Conservation (phyloP, 331 rosid genomes). For the Arachis monticola region DNA sequence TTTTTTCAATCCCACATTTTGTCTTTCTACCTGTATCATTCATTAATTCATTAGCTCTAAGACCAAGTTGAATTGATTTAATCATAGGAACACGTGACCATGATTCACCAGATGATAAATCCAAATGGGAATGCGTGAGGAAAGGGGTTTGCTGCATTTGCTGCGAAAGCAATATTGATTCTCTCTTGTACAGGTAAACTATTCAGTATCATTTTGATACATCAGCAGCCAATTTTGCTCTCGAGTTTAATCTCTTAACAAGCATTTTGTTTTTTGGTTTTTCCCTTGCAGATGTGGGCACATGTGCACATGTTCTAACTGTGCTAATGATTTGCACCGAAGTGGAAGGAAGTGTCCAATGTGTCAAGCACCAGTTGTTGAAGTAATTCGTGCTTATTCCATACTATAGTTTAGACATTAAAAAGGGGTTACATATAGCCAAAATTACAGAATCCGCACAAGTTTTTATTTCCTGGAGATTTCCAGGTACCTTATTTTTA, state of each 20-base stretch:
- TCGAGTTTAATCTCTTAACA: constrained; percentile 15
- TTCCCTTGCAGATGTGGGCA: constrained; percentile 85
- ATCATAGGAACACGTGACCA: constrained; percentile 55
- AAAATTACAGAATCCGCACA: constrained; percentile 40
- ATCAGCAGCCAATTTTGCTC: constrained; percentile 10
- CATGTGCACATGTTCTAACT: constrained; percentile 92
- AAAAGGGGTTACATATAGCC: constrained; percentile 39
- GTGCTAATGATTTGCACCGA: constrained; percentile 77
- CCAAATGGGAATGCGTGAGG: constrained; percentile 92
- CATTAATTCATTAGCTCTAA: constrained; percentile 12
- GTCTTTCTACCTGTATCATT: constrained; percentile 2
- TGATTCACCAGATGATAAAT: constrained; percentile 56
- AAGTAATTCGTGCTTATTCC: constrained; percentile 92
- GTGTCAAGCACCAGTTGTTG: constrained; percentile 94
- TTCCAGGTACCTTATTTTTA: constrained; percentile 36
- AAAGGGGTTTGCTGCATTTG: constrained; percentile 94
- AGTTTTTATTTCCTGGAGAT: constrained; percentile 40
- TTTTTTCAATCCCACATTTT: background rate
- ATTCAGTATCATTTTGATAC: constrained; percentile 20
- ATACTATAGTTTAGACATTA: constrained; percentile 43
- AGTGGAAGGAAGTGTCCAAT: constrained; percentile 85
- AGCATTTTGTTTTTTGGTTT: constrained; percentile 3
- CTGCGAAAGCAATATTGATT: constrained; percentile 72
- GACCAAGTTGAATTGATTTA: constrained; percentile 36
- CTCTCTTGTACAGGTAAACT: constrained; percentile 87